Conservation (phyloP, 2,329 filamentous ascomycete species). For the Westerdykella ornata region DNA sequence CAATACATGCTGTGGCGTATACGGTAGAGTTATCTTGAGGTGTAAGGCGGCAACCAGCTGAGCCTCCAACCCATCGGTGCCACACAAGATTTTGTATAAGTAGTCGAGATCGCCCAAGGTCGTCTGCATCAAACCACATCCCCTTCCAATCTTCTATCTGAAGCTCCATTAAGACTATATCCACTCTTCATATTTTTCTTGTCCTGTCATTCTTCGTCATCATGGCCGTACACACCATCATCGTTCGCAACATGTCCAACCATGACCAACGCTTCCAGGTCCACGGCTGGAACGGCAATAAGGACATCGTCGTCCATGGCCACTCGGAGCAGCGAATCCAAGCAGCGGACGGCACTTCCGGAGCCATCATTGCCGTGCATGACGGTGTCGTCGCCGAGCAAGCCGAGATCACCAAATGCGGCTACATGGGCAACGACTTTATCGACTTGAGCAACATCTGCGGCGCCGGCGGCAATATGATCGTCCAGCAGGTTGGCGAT, state of each 20-base stretch:
- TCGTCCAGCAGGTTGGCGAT: conserved; percentile 35
- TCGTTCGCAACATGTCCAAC: conserved; percentile 34
- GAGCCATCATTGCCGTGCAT: conserved; percentile 39
- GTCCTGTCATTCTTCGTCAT: background rate
- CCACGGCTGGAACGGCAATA: conserved; percentile 35
- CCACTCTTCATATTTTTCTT: background rate
- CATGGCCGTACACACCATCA: conserved; percentile 13
- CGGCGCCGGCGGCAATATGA: conserved; percentile 39
- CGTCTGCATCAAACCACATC: background rate
- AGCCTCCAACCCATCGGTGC: too few species aligned
- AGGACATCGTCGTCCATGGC: conserved; percentile 29
- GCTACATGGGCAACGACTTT: conserved; percentile 30
- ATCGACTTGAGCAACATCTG: conserved; percentile 34
- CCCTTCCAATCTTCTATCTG: background rate
- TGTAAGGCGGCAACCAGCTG: too few species aligned
- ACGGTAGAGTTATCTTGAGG: too few species aligned
- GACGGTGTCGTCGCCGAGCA: conserved; percentile 37
- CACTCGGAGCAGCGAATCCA: conserved; percentile 8
- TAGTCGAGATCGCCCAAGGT: too few species aligned
- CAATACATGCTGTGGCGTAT: too few species aligned
- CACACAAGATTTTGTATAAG: too few species aligned
- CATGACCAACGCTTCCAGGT: conserved; percentile 35
- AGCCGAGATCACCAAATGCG: conserved; percentile 38
- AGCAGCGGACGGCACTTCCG: conserved; percentile 33
- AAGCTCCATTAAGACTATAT: too few species aligned